These are phyloP conservation scores for Taphrina pruni DNA, from an alignment of 1,139 yeast species.

Conservation along the genomic window DNA sequence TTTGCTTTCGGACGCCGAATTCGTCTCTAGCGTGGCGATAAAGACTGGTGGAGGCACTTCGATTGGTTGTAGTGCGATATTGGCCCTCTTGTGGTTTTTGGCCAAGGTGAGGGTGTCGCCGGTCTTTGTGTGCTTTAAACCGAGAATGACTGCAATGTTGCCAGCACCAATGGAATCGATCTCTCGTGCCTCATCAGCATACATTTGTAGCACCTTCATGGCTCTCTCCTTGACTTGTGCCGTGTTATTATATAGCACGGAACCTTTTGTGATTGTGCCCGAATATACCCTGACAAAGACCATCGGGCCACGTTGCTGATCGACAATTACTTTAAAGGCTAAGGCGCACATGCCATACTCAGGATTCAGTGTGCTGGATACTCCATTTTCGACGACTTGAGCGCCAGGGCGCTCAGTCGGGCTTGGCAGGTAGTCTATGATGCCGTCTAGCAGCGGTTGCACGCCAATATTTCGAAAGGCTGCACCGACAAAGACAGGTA, in stretches of 20 bases:
- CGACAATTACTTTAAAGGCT: slow-evolving; percentile 90
- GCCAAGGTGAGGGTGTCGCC: slow-evolving; percentile 84
- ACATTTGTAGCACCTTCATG: slow-evolving; percentile 77
- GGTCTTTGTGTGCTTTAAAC: slow-evolving; percentile 76
- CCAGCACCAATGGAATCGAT: slow-evolving; percentile 71
- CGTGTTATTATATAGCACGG: slow-evolving; percentile 69
- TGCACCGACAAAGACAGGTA: slow-evolving; percentile 91
- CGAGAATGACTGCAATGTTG: slow-evolving; percentile 86
- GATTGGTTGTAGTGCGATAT: slow-evolving; percentile 71
- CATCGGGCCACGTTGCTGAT: slow-evolving; percentile 77
- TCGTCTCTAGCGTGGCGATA: slow-evolving; percentile 82
- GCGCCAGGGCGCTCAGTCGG: slow-evolving; percentile 69
- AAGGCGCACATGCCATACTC: slow-evolving; percentile 63
- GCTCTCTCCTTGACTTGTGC: slow-evolving; percentile 71
- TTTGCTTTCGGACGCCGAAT: slow-evolving; percentile 77
- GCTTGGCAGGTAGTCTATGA: slow-evolving; percentile 77
- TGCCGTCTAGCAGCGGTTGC: slow-evolving; percentile 88
- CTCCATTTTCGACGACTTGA: slow-evolving; percentile 15
- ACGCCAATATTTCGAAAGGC: slow-evolving; percentile 92
- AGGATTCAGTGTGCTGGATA: slow-evolving; percentile 10
- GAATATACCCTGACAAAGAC: slow-evolving; percentile 87
- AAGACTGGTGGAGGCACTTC: slow-evolving; percentile 91
- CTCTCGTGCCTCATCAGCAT: slow-evolving; percentile 82
- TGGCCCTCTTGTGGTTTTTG: slow-evolving; percentile 8
- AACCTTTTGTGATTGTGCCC: slow-evolving; percentile 69